Percentiles rank a stretch among this genome's conserved stretches.
These are phyloP conservation scores for Coniochaeta prunicola DNA, from an alignment of 2,329 filamentous ascomycete species.

Conservation along the genomic window DNA sequence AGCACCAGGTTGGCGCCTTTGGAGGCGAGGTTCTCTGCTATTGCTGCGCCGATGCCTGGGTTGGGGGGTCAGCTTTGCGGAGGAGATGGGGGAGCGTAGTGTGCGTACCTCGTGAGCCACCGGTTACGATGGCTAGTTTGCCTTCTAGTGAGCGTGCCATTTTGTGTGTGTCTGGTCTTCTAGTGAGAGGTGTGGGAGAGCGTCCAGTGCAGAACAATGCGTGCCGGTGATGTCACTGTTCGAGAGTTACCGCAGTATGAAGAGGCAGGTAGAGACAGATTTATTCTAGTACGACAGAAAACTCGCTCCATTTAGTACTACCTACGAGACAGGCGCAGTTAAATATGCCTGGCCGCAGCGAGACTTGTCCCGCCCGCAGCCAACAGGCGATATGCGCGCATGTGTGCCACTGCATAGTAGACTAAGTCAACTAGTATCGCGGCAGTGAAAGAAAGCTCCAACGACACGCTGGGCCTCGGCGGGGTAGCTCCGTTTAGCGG, in stretches of 20 bases:
- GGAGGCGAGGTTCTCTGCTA: slow-evolving; percentile 61
- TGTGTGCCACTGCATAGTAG: no score
- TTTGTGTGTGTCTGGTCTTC: background rate
- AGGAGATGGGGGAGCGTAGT: slow-evolving; percentile 2
- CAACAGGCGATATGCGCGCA: background rate
- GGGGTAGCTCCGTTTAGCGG: background rate
- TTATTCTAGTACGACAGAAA: background rate
- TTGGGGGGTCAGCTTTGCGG: background rate
- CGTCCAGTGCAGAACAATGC: background rate
- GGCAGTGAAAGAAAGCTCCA: background rate
- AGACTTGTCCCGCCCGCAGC: background rate
- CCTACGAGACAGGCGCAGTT: background rate
- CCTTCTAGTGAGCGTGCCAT: slow-evolving; percentile 52
- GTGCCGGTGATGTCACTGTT: background rate
- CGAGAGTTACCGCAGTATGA: background rate
- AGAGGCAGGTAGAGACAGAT: background rate
- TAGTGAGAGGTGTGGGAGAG: background rate
- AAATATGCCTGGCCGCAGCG: background rate
- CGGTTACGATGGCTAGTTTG: slow-evolving; percentile 73
- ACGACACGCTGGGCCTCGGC: background rate
- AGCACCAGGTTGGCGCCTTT: slow-evolving; percentile 65
- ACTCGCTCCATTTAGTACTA: no score
- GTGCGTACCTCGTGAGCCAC: slow-evolving; percentile 73
- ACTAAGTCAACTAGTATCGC: no score
- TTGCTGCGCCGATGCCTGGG: slow-evolving; percentile 61